These are phyloP conservation scores for Wickerhamiella domercqiae DNA, from an alignment of 805 yeast species.

Conservation along the genomic window DNA sequence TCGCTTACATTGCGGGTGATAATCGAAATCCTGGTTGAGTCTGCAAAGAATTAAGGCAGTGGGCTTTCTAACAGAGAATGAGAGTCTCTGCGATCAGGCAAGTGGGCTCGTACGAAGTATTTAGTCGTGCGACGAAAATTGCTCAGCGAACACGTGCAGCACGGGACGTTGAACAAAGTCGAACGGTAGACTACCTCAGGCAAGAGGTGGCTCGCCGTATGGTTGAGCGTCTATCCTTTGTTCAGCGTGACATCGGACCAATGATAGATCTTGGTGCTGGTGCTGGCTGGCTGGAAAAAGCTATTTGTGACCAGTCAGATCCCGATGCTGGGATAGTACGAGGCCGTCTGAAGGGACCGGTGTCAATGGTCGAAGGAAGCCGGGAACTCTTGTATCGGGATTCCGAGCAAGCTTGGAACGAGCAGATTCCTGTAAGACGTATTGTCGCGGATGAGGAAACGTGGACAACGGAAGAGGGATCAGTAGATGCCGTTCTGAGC, in stretches of 20 bases:
- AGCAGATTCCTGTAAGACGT: constrained; percentile 32
- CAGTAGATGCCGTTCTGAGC: constrained; percentile 57
- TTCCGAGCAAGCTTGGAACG: constrained; percentile 29
- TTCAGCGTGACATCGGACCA: constrained; percentile 44
- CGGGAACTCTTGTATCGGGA: constrained; percentile 39
- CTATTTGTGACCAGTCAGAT: constrained; percentile 27
- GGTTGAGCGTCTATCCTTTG: constrained; percentile 59
- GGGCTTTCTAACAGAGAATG: no score
- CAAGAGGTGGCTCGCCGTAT: constrained; percentile 61
- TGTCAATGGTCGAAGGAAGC: constrained; percentile 57
- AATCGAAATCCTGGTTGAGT: no score
- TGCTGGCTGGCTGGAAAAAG: constrained; percentile 44
- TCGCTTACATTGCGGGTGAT: no score
- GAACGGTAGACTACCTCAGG: constrained; percentile 54
- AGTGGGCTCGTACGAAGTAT: constrained; percentile 34
- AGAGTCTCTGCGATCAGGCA: not conserved
- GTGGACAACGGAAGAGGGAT: constrained; percentile 20
- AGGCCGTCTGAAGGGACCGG: constrained; percentile 29
- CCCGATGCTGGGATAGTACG: constrained; percentile 40
- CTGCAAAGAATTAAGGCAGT: no score
- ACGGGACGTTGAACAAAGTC: constrained; percentile 29
- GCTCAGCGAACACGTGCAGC: constrained; percentile 47
- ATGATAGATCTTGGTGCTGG: constrained; percentile 63
- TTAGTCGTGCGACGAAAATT: constrained; percentile 46
- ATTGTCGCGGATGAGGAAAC: constrained; percentile 54